Base-by-base conservation (phyloP, 176 grass and related monocot genomes). In the Cymbopogon citratus region DNA sequence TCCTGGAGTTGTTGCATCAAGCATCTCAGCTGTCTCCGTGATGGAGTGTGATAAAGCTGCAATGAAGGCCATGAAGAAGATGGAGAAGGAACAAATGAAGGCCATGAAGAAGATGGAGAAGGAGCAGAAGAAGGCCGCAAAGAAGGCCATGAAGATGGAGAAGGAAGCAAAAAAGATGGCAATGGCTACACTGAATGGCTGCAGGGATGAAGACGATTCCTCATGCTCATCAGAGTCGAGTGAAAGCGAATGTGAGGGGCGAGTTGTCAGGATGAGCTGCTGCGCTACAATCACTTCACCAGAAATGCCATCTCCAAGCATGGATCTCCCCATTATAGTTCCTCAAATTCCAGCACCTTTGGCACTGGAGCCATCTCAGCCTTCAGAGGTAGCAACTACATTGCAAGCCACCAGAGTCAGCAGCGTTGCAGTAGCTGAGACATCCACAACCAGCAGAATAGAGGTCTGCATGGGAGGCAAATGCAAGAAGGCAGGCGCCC, bases 401-500 rank as follows among this genome's bases (percentile, higher is more conserved):
- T 9, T 60, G 4, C 48, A 78, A 24, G 27, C 19, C 77, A 65
- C 33, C 51, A 40, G 45, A 1, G 15, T 12, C 13, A 65, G 9
- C 60, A 71, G 31, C 61, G 57, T 88, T 3, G 19, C 66, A 3
- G 44, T 82, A 48, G 44, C 23, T 6, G 72, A 72, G 67, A 46
- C 54, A 14, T 48, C 64, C 5, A 28, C 57, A 16, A 38, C 5
- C 31, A 80, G 31, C 72, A 83, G 75, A 43, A 76, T 95, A 18
- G 95, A 95, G 73, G 92, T 98, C 31, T 98, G 92, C 76, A 91
- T 95, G 87, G 95, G 92, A 2, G 90, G 95, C 25, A 95, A 95
- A 62, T 98, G 95, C 90, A 95, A 80, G 85, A 94, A 85, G 19
- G 51, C 84, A 0, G 95, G 95, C 3, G 51, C 90, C 0, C 44